phyloP scores from a whole-genome alignment of 768 basidiomycete species.

The Termitomyces heimii region DNA sequence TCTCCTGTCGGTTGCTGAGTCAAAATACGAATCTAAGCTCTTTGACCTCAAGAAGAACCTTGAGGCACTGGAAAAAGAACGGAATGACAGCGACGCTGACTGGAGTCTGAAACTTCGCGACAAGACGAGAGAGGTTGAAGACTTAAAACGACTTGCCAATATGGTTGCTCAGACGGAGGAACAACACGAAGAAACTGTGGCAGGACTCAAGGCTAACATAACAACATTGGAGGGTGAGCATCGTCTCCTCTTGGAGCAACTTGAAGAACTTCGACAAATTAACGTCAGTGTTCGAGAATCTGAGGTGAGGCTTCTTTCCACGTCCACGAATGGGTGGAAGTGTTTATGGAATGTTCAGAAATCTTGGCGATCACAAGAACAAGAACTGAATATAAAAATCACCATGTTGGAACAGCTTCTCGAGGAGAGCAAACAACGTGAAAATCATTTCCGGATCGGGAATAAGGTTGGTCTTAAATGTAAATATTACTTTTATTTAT shows the following conservation, averaged over 20 bases:
- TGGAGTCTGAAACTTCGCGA: slow-evolving; percentile 84
- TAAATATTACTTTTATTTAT: not conserved
- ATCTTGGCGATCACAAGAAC: slow-evolving; percentile 28
- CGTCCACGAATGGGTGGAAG: not conserved
- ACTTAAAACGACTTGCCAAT: slow-evolving; percentile 54
- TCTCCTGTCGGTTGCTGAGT: slow-evolving; percentile 67
- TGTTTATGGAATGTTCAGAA: slow-evolving; percentile 18
- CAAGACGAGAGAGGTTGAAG: slow-evolving; percentile 73
- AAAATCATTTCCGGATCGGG: slow-evolving; percentile 61
- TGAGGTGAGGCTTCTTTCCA: slow-evolving; percentile 50
- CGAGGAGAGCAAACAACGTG: slow-evolving; percentile 68
- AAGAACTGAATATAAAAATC: slow-evolving; percentile 44
- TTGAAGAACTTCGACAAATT: slow-evolving; percentile 49
- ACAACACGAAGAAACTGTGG: slow-evolving; percentile 46
- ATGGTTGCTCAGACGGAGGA: slow-evolving; percentile 54
- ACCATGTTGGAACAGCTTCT: slow-evolving; percentile 56
- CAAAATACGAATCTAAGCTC: slow-evolving; percentile 71
- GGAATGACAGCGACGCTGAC: slow-evolving; percentile 81
- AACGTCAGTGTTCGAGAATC: slow-evolving; percentile 45
- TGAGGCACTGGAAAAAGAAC: slow-evolving; percentile 66
- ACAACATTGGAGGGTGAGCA: slow-evolving; percentile 43
- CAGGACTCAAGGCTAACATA: slow-evolving; percentile 49
- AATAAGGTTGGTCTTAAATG: slow-evolving; percentile 59
- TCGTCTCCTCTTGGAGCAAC: slow-evolving; percentile 41
- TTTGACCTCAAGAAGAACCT: slow-evolving; percentile 66